Evolutionary conservation across 2,329 filamentous ascomycete species (phyloP), one percentile per base, ranked within the genome.

Genomic region (Penicillium sp.): DNA sequence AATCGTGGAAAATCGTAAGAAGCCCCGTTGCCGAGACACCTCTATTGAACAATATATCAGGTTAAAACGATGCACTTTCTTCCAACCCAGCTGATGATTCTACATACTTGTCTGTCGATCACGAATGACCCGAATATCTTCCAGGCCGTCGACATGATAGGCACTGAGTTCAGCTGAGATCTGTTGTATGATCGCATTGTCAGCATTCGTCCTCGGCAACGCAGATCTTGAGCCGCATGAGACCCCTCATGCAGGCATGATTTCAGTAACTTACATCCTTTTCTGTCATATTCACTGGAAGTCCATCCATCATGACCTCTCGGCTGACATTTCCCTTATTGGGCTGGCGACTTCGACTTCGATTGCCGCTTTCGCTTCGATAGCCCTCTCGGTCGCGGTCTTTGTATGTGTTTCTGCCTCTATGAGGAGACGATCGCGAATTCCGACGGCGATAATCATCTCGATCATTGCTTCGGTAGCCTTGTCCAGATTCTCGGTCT

Each of bases 61-160:
- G 28, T 53, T 45, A n/a, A 1, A 41, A 53, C 17, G 41, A 38
- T 16, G 41, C 25, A 26, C 3, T 14, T 10, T n/a, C 4, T 11
- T 22, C 9, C 17, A 4, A 5, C 1, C 11, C 5, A 1, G 10
- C 12, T 43, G 12, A 6, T 4, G 4, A 8, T 37, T 16, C 33
- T 30, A 66, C 72, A 60, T 72, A 84, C 82, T 83, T 19, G 82
- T 84, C 57, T 82, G 79, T 53, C 81, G 78, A 62, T 85, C 82
- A 56, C 81, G 80, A 62, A 85, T 85, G 49, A 85, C 74, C 17
- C 81, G 77, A 45, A 84, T 74, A 62, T 84, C 81, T 64, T 84
- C 81, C 57, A 85, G 69, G n/a, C 75, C 76, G 54, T 79, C 74
- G 59, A 82, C 72, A 63, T 77, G 72, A 61, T 83, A 79, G 61